These are phyloP conservation scores for Lactuca sativa DNA, from an alignment of 129 eudicot genomes.

Conservation along the genomic window DNA sequence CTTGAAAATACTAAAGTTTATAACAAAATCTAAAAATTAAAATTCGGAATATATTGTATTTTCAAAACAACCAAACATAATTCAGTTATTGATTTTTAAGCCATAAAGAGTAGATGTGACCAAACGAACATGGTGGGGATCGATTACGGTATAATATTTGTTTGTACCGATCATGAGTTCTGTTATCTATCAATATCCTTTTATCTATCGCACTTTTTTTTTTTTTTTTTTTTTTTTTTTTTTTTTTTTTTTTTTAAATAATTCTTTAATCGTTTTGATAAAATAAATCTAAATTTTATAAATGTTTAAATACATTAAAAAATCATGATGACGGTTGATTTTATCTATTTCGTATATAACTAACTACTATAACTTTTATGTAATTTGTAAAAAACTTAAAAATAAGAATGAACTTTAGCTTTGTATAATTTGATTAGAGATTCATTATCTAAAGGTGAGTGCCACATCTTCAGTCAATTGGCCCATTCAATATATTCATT, in stretches of 20 bases:
- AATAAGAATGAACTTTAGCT: too few species aligned
- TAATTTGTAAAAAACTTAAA: too few species aligned
- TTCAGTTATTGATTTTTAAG: background rate
- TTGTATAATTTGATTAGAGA: background rate
- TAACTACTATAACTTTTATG: background rate
- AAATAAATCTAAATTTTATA: background rate
- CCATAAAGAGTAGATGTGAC: background rate
- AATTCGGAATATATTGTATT: background rate
- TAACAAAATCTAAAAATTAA: too few species aligned
- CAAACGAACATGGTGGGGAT: too few species aligned
- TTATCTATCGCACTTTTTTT: too few species aligned
- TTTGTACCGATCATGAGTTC: too few species aligned
- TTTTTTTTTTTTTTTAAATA: too few species aligned
- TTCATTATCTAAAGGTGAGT: background rate
- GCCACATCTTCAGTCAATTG: slow-evolving; percentile 11
- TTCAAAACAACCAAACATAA: background rate
- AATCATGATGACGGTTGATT: too few species aligned
- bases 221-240: too few species aligned
- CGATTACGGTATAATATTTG: too few species aligned
- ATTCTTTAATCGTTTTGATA: background rate
- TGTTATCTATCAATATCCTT: too few species aligned
- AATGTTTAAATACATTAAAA: background rate
- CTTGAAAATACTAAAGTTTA: background rate
- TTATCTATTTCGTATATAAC: background rate
- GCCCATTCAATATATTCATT: background rate